A percentile compares a stretch with the other conserved stretches of the same genome.
Conservation (phyloP, 139 green algal species). For the Volvox africanus region DNA sequence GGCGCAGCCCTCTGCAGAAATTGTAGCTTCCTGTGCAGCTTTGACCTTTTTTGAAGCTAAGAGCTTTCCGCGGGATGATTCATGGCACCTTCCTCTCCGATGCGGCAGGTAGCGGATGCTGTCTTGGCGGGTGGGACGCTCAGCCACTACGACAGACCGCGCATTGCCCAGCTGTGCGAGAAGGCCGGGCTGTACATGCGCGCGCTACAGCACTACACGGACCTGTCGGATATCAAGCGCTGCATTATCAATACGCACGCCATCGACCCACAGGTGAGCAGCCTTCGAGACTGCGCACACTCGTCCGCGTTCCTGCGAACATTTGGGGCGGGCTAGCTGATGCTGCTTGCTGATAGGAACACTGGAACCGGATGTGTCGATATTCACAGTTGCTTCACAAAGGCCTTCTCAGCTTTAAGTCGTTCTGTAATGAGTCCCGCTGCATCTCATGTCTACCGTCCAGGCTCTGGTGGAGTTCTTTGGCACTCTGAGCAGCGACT, state of each 20-base stretch:
- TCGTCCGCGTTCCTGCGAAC: too few relatives aligned
- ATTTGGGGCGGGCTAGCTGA: too few relatives aligned
- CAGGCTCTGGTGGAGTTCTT: slow-evolving; percentile 95
- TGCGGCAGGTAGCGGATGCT: slow-evolving; percentile 91
- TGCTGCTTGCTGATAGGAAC: too few relatives aligned
- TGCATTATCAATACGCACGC: slow-evolving; percentile 97
- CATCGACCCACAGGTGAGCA: slow-evolving; percentile 87
- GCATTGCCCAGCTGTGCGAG: slow-evolving; percentile 98
- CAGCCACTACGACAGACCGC: slow-evolving; percentile 97
- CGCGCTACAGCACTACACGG: slow-evolving; percentile 99
- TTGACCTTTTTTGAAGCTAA: too few relatives aligned
- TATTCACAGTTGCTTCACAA: too few relatives aligned
- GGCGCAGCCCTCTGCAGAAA: too few relatives aligned
- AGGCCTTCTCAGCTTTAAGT: too few relatives aligned
- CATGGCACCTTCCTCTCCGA: not conserved
- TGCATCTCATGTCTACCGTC: too few relatives aligned
- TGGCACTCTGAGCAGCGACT: slow-evolving; percentile 95
- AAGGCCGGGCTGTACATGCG: slow-evolving; percentile 99
- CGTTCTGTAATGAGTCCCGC: too few relatives aligned
- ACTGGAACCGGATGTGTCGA: too few relatives aligned
- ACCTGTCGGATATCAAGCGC: slow-evolving; percentile 97
- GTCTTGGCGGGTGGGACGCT: slow-evolving; percentile 96
- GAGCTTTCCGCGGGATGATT: too few relatives aligned
- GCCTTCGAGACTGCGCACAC: not conserved
- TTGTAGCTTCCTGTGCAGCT: too few relatives aligned